These are phyloP conservation scores for Geotrichum klebahnii DNA, from an alignment of 1,139 yeast genomes.

Conservation along the genomic window DNA sequence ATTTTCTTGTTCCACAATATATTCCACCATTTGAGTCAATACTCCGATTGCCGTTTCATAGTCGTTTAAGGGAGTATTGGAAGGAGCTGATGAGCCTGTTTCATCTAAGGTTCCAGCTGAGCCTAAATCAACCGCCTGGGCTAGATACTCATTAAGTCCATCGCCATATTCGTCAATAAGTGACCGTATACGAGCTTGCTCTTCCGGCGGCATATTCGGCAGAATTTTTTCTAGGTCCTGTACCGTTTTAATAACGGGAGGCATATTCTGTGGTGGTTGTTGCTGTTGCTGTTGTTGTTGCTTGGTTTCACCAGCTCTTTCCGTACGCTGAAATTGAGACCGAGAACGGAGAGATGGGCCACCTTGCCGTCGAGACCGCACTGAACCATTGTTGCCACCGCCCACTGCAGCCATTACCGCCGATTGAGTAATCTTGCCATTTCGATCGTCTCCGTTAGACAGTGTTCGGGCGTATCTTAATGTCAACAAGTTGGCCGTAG, in stretches of 20 bases:
- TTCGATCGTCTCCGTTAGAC: conserved; percentile 9
- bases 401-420: not conserved
- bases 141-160: conserved; percentile 11
- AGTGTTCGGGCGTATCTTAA: conserved; percentile 9
- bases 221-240: conserved; percentile 16
- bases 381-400: not conserved
- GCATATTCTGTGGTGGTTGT: not conserved
- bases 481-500: not conserved
- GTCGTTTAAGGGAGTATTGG: conserved; percentile 1
- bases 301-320: not conserved
- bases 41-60: conserved; percentile 17
- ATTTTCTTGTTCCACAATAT: conserved; percentile 11
- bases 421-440: not conserved
- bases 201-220: conserved; percentile 18
- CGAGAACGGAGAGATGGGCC: conserved; percentile 2
- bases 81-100: not conserved
- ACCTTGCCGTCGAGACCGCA: not conserved
- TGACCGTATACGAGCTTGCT: conserved; percentile 12
- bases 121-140: conserved; percentile 12
- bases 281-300: not conserved
- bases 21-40: conserved; percentile 13
- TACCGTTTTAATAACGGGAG: conserved; percentile 9
- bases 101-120: conserved; percentile 13
- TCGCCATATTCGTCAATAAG: conserved; percentile 19
- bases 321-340: conserved; percentile 4